A percentile compares a stretch with the other conserved stretches of the same genome.
phyloP scores from a whole-genome alignment of 2,329 filamentous ascomycete species.

The Alternaria sp. region DNA sequence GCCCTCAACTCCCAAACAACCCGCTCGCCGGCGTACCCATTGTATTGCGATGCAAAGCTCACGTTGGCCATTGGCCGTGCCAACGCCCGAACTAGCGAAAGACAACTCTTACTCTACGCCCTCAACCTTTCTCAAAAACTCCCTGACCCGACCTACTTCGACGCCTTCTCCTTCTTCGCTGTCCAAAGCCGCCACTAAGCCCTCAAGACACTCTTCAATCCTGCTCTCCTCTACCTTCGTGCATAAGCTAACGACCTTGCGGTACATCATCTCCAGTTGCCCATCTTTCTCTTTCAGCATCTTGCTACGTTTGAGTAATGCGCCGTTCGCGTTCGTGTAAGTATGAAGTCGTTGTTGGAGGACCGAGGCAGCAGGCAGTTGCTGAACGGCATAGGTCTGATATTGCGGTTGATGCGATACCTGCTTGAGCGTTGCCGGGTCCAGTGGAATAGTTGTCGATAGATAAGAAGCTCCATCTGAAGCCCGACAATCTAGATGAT shows the following conservation, averaged over 20 bases:
- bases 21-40: conserved; percentile 1
- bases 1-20: background rate
- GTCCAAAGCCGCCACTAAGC: conserved; percentile 85
- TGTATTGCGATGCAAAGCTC: background rate
- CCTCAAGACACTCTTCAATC: conserved; percentile 82
- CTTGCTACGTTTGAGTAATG: conserved; percentile 72
- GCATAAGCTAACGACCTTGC: conserved; percentile 86
- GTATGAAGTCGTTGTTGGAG: conserved; percentile 75
- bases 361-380: conserved; percentile 33
- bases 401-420: conserved; percentile 36
- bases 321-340: conserved; percentile 73
- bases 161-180: conserved; percentile 76
- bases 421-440: conserved; percentile 34
- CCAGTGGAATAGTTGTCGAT: conserved; percentile 37
- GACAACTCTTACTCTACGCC: conserved; percentile 54
- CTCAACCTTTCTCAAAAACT: conserved; percentile 83
- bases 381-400: conserved; percentile 17
- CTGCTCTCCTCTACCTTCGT: conserved; percentile 80
- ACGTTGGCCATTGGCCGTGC: background rate
- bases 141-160: conserved; percentile 78
- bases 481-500: conserved; percentile 40
- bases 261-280: conserved; percentile 87
- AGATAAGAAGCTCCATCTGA: conserved; percentile 43
- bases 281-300: conserved; percentile 80
- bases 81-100: background rate